A percentile compares a stretch with the other conserved stretches of the same genome.
These are phyloP conservation scores for Wickerhamiella brachini DNA, from an alignment of 805 yeast species.

Conservation along the genomic window DNA sequence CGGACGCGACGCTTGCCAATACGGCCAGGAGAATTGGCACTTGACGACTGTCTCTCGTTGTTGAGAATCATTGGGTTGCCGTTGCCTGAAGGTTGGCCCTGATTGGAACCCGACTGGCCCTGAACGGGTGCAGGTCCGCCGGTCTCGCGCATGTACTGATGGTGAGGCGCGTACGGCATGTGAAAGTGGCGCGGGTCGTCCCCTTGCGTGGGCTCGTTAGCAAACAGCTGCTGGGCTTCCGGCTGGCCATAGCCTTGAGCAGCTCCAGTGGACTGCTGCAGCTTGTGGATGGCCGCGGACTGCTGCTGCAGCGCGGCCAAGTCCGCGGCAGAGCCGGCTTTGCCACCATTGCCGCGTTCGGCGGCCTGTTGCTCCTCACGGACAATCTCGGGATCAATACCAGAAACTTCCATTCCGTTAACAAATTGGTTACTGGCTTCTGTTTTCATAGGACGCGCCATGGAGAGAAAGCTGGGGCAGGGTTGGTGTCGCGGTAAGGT, in stretches of 20 bases:
- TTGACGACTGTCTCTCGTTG: not conserved
- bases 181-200: slow-evolving; percentile 1
- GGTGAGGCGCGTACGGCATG: slow-evolving; percentile 5
- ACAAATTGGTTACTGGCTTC: not conserved
- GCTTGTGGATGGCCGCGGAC: not conserved
- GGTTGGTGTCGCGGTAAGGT: slow-evolving; percentile 6
- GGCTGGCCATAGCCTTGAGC: slow-evolving; percentile 1
- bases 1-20: slow-evolving; percentile 26
- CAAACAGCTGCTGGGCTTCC: slow-evolving; percentile 3
- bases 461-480: slow-evolving; percentile 2
- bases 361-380: slow-evolving; percentile 18
- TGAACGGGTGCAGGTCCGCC: slow-evolving; percentile 15
- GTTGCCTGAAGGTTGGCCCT: not conserved
- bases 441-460: slow-evolving; percentile 4
- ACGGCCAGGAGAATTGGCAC: slow-evolving; percentile 14
- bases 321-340: slow-evolving; percentile 7
- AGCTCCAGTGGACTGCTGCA: slow-evolving; percentile 5
- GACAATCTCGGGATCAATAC: slow-evolving; percentile 24
- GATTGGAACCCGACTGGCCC: slow-evolving; percentile 7
- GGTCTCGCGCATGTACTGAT: slow-evolving; percentile 17
- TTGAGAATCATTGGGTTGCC: slow-evolving; percentile 1
- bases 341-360: slow-evolving; percentile 3
- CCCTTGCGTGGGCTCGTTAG: not conserved
- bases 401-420: slow-evolving; percentile 17
- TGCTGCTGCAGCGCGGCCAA: slow-evolving; percentile 11